Evolutionary conservation across 169 alveolate genomes (phyloP).

Genomic region (Plasmodium vinckei): DNA sequence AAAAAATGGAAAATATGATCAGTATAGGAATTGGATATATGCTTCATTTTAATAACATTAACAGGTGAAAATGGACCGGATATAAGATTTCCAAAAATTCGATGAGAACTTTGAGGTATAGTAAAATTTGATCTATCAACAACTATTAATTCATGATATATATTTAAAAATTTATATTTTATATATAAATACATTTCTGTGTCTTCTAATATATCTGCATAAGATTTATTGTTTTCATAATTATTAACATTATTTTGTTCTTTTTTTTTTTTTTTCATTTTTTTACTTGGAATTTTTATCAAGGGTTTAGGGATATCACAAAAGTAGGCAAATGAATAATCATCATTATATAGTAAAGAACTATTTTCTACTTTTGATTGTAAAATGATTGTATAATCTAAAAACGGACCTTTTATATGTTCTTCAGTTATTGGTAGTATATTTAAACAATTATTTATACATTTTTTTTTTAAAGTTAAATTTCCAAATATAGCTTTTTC

Average conservation of each 20-base stretch:
- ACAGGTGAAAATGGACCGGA: conserved; percentile 71
- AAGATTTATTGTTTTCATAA: neutral
- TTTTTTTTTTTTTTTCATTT: neutral
- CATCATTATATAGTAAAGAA: conserved; percentile 47
- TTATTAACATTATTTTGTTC: too few species aligned
- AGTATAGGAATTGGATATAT: conserved; percentile 26
- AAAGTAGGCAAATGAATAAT: conserved; percentile 53
- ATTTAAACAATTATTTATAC: conserved; percentile 45
- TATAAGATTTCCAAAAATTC: conserved; percentile 48
- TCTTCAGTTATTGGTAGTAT: conserved; percentile 38
- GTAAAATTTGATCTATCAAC: conserved; percentile 58
- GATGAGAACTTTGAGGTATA: conserved; percentile 68
- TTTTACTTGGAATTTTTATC: conserved; percentile 30
- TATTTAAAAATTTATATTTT: conserved; percentile 66
- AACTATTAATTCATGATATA: conserved; percentile 52
- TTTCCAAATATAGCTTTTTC: conserved; percentile 70
- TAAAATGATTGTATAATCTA: conserved; percentile 50
- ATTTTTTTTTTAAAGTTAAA: conserved; percentile 42
- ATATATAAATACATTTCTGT: conserved; percentile 70
- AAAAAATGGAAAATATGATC: conserved; percentile 53
- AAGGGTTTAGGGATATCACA: conserved; percentile 64
- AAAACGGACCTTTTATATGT: conserved; percentile 55
- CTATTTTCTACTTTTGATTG: conserved; percentile 61
- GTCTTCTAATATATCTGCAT: conserved; percentile 32
- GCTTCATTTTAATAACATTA: conserved; percentile 47